Evolutionary conservation across 176 grass and related monocot species (phyloP).

Genomic region (Triticum dicoccoides): DNA sequence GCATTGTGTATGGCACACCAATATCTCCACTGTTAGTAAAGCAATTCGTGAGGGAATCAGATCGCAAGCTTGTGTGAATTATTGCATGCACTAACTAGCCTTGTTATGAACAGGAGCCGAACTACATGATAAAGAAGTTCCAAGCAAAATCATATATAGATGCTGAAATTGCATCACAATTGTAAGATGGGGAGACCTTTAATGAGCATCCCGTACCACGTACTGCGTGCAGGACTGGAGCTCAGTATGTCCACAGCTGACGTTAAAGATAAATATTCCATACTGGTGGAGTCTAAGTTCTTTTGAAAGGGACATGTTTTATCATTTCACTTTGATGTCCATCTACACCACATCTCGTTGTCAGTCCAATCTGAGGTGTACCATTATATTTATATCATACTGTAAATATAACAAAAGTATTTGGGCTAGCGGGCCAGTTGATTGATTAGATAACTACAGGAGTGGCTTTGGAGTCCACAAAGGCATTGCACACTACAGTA

Average conservation of each 20-base stretch:
- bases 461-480: constrained; percentile 34
- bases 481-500: constrained; percentile 30
- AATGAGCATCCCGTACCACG: constrained; percentile 21
- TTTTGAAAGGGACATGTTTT: constrained; percentile 39
- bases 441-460: constrained; percentile 38
- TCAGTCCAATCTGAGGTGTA: constrained; percentile 38
- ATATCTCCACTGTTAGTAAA: constrained; percentile 31
- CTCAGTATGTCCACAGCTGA: constrained; percentile 26
- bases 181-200: constrained; percentile 23
- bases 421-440: constrained; percentile 23
- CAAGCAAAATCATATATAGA: not conserved
- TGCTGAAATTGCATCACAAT: not conserved
- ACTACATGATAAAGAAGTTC: constrained; percentile 16
- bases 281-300: constrained; percentile 31
- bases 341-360: constrained; percentile 31
- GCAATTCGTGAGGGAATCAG: constrained; percentile 24
- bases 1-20: constrained; percentile 1
- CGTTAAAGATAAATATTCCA: constrained; percentile 46
- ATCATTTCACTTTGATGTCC: constrained; percentile 37
- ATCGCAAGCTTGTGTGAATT: constrained; percentile 31
- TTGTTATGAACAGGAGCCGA: constrained; percentile 26
- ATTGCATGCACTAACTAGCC: constrained; percentile 37
- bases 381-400: constrained; percentile 29
- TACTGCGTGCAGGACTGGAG: constrained; percentile 26
- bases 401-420: constrained; percentile 29